Evolutionary conservation across 495 filamentous ascomycete species (phyloP).

Genomic region (Neurospora sp.): DNA sequence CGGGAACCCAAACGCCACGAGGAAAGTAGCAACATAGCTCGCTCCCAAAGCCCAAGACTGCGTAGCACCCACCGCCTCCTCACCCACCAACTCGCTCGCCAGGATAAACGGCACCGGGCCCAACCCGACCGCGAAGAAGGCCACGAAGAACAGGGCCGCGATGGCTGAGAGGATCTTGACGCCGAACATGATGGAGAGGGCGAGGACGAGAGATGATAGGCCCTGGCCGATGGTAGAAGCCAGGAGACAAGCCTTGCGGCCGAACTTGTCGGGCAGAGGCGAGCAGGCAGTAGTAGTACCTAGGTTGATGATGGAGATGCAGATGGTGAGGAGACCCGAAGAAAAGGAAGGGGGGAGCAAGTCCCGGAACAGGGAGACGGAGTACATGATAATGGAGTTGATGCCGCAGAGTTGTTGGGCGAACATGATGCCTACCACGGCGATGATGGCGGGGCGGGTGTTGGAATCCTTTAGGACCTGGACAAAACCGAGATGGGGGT

Average conservation of each 20-base stretch:
- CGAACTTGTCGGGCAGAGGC: constrained; percentile 74
- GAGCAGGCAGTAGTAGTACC: constrained; percentile 70
- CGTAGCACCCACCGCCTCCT: constrained; percentile 79
- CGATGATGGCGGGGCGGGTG: constrained; percentile 68
- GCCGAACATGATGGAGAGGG: constrained; percentile 59
- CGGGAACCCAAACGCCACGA: constrained; percentile 90
- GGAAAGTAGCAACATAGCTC: constrained; percentile 85
- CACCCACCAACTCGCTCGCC: constrained; percentile 75
- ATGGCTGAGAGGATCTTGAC: constrained; percentile 67
- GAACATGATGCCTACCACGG: constrained; percentile 84
- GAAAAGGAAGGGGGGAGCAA: constrained; percentile 55
- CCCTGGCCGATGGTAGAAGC: constrained; percentile 78
- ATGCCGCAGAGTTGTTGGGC: constrained; percentile 88
- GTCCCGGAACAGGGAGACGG: constrained; percentile 70
- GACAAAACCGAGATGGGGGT: constrained; percentile 52
- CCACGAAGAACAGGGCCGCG: constrained; percentile 74
- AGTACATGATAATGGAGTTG: constrained; percentile 98
- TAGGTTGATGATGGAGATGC: constrained; percentile 79
- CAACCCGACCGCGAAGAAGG: constrained; percentile 80
- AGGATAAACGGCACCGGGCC: constrained; percentile 94
- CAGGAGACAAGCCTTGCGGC: constrained; percentile 74
- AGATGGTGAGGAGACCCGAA: constrained; percentile 70
- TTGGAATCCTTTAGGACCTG: constrained; percentile 51
- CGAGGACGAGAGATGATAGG: constrained; percentile 59
- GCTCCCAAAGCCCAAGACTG: constrained; percentile 77